Conservation (phyloP, 2,329 filamentous ascomycete species). For the Epichloe coenophiala region DNA sequence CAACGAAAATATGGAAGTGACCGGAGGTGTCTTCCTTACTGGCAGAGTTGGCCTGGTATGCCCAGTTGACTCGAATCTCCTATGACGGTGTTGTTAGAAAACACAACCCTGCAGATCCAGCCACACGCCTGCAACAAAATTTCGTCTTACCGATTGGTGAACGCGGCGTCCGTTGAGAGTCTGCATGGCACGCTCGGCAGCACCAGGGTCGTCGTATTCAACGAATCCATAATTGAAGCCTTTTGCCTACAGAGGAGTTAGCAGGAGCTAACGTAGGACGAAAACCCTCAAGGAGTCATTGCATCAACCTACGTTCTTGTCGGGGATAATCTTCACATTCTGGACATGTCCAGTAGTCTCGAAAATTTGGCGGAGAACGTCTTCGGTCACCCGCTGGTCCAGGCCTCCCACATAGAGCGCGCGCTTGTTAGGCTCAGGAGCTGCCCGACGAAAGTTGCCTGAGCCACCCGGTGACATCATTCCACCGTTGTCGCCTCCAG, state of each 20-base stretch:
- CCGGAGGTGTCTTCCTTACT: conserved; percentile 97
- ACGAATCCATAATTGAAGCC: conserved; percentile 99
- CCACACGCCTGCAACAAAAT: neutral
- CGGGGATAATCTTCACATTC: conserved; percentile 98
- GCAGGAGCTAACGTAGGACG: neutral
- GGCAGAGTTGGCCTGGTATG: conserved; percentile 87
- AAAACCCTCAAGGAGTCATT: conserved; percentile 6
- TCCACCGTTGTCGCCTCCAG: conserved; percentile 45
- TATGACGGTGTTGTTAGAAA: conserved; percentile 24
- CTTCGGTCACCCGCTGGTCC: conserved; percentile 89
- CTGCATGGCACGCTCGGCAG: conserved; percentile 92
- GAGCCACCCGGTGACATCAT: conserved; percentile 79
- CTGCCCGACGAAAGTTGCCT: conserved; percentile 75
- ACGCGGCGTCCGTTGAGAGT: conserved; percentile 91
- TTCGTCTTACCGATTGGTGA: conserved; percentile 64
- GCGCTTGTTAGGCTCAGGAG: conserved; percentile 96
- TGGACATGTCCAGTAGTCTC: conserved; percentile 97
- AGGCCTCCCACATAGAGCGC: conserved; percentile 91
- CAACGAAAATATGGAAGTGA: conserved; percentile 98
- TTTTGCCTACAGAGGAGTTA: conserved; percentile 54
- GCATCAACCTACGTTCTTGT: conserved; percentile 85
- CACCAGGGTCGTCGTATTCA: conserved; percentile 94
- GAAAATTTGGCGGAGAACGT: conserved; percentile 93
- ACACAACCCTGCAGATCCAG: neutral
- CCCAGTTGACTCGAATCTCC: conserved; percentile 99